Base-by-base conservation (phyloP, 129 eudicot species). In the Flaveria brownii region DNA sequence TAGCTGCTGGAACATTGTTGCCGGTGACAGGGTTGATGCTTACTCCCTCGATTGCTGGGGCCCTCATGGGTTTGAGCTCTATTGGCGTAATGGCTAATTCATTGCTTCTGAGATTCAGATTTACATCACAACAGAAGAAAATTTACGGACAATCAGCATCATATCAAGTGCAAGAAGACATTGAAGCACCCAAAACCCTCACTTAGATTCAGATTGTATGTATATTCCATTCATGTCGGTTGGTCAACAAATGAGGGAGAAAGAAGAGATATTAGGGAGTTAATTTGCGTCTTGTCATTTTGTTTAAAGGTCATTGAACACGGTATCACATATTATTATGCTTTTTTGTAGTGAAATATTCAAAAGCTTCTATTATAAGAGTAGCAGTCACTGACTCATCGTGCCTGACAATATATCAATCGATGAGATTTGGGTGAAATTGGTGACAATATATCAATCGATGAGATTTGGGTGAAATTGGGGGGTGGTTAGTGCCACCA, bases 31-130 rank as follows among this genome's bases (percentile, higher is more conserved):
- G 98, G 64, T 82, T 86, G 23, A 88, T 94, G 97, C 93, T 91
- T 49, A 91, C 98, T 41, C 98, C 98, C 56, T 94, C 98, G 52
- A 94, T 94, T 70, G 98, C 98, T 0, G 98, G 98, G 46, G 98
- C 87, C 23, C 93, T 93, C 20, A 93, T 93, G 98, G 98, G 98
- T 25, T 79, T 93, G 69, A 94, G 98, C 68, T 94, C 98, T 2
- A 76, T 94, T 17, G 98, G 98, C 6, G 98, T 94, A 30, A 91
- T 91, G 96, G 79, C 93, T 41, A 94, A 94, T 81, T 94, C 98
- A 6, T 82, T 94, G 78, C 92, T 94, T 74, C 74, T 94, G 78
- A 85, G 98, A 68, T 78, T 94, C 45, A 91, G 80, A 73, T 91
- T 89, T 74, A 70, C 80, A 30, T 83, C 92, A 47, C 74, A 76